Evolutionary conservation across 2,329 filamentous ascomycete genomes (phyloP).

Genomic region (Fusarium domesticum): DNA sequence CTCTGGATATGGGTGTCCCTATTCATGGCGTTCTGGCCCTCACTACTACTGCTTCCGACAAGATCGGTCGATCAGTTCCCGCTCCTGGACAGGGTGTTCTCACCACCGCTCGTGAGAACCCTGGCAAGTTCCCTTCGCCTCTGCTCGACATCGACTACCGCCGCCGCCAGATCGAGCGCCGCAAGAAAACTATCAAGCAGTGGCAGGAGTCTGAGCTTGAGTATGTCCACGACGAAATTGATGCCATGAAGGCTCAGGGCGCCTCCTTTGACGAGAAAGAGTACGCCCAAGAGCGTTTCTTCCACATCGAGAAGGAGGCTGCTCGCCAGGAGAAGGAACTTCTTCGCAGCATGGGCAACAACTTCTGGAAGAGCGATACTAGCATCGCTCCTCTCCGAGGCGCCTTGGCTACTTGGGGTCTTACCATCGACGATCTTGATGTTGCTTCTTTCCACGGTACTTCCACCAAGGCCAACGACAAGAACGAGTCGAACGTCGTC

Average conservation of each 20-base stretch:
- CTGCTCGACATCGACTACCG: slow-evolving; percentile 97
- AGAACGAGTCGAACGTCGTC: slow-evolving; percentile 97
- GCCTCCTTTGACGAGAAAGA: slow-evolving; percentile 75
- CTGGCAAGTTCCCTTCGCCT: slow-evolving; percentile 90
- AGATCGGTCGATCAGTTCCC: slow-evolving; percentile 96
- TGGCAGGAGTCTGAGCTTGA: slow-evolving; percentile 96
- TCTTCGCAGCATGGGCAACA: slow-evolving; percentile 89
- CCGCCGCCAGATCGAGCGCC: slow-evolving; percentile 87
- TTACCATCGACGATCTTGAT: slow-evolving; percentile 91
- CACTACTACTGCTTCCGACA: slow-evolving; percentile 95
- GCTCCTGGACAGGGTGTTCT: slow-evolving; percentile 96
- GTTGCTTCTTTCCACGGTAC: slow-evolving; percentile 99
- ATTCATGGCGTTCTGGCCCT: slow-evolving; percentile 94
- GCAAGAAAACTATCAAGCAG: slow-evolving; percentile 89
- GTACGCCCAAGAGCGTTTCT: slow-evolving; percentile 79
- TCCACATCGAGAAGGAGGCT: slow-evolving; percentile 83
- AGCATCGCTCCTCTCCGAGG: slow-evolving; percentile 93
- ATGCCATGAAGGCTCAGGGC: slow-evolving; percentile 81
- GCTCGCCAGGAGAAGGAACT: slow-evolving; percentile 89
- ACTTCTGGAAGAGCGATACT: slow-evolving; percentile 96
- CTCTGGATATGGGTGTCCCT: slow-evolving; percentile 96
- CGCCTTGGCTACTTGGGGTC: slow-evolving; percentile 94
- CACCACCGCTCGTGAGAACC: slow-evolving; percentile 87
- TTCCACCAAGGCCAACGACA: slow-evolving; percentile 97
- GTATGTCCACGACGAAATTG: slow-evolving; percentile 87